phyloP scores from a whole-genome alignment of 2,329 filamentous ascomycete species.

The Metarhizium album region DNA sequence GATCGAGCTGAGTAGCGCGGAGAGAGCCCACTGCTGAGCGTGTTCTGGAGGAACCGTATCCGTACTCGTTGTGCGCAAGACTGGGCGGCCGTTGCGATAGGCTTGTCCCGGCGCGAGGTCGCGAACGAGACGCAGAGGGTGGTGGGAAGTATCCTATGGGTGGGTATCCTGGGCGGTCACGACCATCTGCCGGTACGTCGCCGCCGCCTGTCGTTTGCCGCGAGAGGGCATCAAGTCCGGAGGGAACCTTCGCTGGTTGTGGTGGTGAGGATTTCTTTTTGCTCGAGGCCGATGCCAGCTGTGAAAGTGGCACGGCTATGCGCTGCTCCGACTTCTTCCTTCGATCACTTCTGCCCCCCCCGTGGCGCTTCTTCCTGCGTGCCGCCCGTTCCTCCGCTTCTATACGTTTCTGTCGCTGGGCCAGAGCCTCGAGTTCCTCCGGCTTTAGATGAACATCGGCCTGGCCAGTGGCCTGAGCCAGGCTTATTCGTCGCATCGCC shows the following conservation, averaged over 20 bases:
- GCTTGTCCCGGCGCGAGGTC: constrained; percentile 31
- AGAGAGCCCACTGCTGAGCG: constrained; percentile 22
- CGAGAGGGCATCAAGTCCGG: constrained; percentile 24
- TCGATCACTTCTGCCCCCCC: constrained; percentile 20
- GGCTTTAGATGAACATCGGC: constrained; percentile 69
- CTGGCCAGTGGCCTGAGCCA: constrained; percentile 65
- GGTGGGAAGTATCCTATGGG: constrained; percentile 42
- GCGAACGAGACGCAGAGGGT: constrained; percentile 28
- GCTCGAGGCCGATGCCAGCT: constrained; percentile 33
- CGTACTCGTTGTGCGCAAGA: constrained; percentile 30
- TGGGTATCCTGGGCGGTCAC: constrained; percentile 28
- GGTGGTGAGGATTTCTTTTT: constrained; percentile 21
- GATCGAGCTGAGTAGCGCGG: constrained; percentile 28
- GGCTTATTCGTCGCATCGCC: constrained; percentile 69
- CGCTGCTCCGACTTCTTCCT: constrained; percentile 34
- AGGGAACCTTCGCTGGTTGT: constrained; percentile 8
- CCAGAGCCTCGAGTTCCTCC: constrained; percentile 71
- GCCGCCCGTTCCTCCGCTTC: constrained; percentile 51
- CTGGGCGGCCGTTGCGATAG: constrained; percentile 27
- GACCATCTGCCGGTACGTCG: constrained; percentile 21
- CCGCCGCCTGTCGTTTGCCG: constrained; percentile 28
- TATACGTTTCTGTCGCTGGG: constrained; percentile 53
- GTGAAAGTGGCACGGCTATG: constrained; percentile 41
- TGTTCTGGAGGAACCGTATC: constrained; percentile 19
- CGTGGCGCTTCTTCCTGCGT: constrained; percentile 49